Base-by-base conservation (phyloP, 2,329 filamentous ascomycete genomes). In the Pseudocercospora pini-densiflorae region DNA sequence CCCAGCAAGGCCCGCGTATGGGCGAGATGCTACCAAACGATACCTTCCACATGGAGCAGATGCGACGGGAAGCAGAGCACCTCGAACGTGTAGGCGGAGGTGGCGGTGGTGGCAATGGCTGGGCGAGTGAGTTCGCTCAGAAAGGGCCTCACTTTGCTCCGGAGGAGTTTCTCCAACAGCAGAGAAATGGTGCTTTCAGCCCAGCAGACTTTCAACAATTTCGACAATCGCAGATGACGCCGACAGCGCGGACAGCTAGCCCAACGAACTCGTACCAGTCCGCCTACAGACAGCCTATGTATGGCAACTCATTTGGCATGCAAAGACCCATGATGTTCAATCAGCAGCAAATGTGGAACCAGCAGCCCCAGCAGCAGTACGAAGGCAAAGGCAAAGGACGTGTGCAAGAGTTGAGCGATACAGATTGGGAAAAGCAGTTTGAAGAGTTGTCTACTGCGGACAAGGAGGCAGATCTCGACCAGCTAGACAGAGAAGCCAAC, bases 361-460 rank as follows among this genome's bases (percentile, higher is more conserved):
- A 82, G 65, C 79, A 81, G 60, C 76, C 69, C 51, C 70, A 73
- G 69, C 70, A 76, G 65, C 77, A 82, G 70, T 81, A 83, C 51
- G 79, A 93, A 79, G 92, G 91, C 66, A 98, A 98, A 78, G 94
- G 92, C 45, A 97, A 96, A 80, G 88, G 83, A 5, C 82, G 87
- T 40, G 87, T 98, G 81, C 90, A 98, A 12, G 95, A 98, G 81
- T 87, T 98, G 24, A 93, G 97, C 77, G 94, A 99, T 73, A 79
- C 90, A 75, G 91, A 97, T 76, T 98, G 95, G 95, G 94, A 98
- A 80, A 92, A 93, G 74, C 93, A 98, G 79, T 99, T 99, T 79
- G 92, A 93, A 64, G 89, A 95, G 79, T 89, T 97, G 77, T 92
- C 94, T 77, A 82, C 90, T 69, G 84, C 89, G 67, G 86, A 90